Percentiles rank a stretch among this genome's conserved stretches.
These are phyloP conservation scores for Triticum aestivum DNA, from an alignment of 176 grass and related monocot genomes.

Conservation along the genomic window IWGSC_CS_RefSeq_v2.1 NC_057814.1:460973093-460973592, in stretches of 20 bases:
- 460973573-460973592: constrained; percentile 47
- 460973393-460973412: constrained; percentile 71
- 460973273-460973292: constrained; percentile 52
- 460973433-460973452: constrained; percentile 50
- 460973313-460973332: constrained; percentile 57
- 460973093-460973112: constrained; percentile 15
- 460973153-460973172: constrained; percentile 27
- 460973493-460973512: constrained; percentile 52
- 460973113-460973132: constrained; percentile 48
- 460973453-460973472: constrained; percentile 76
- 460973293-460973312: constrained; percentile 54
- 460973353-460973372: constrained; percentile 29
- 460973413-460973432: constrained; percentile 68
- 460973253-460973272: constrained; percentile 44
- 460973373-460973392: constrained; percentile 18
- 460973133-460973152: constrained; percentile 55
- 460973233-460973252: constrained; percentile 25
- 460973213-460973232: constrained; percentile 38
- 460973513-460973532: constrained; percentile 65
- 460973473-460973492: constrained; percentile 48
- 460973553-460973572: constrained; percentile 46
- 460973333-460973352: constrained; percentile 50
- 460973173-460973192: constrained; percentile 25
- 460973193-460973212: constrained; percentile 7
- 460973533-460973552: constrained; percentile 83